Conservation (phyloP, 164 flowering plant species). For the Annona squamosa region DNA sequence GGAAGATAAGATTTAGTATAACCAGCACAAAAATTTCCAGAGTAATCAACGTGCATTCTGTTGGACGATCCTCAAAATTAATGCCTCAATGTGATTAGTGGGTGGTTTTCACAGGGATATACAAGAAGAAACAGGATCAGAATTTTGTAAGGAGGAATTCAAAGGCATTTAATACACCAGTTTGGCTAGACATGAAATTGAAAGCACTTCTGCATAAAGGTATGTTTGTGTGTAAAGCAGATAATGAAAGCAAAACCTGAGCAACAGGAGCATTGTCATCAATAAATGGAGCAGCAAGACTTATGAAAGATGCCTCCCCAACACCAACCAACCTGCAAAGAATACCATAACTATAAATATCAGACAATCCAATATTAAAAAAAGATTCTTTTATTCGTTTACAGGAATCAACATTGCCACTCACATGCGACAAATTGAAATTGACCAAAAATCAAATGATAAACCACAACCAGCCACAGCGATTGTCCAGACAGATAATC, state of each 20-base stretch:
- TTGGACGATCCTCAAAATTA: background rate
- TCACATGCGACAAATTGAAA: constrained; percentile 83
- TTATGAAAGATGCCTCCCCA: constrained; percentile 96
- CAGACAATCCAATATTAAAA: background rate
- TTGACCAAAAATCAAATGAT: constrained; percentile 82
- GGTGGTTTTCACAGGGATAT: background rate
- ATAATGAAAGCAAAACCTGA: constrained; percentile 38
- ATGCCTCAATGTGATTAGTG: background rate
- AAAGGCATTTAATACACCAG: background rate
- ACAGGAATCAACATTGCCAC: constrained; percentile 13
- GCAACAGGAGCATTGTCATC: constrained; percentile 90
- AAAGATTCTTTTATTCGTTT: background rate
- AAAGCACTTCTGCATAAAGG: background rate
- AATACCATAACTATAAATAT: background rate
- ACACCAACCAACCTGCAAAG: constrained; percentile 74
- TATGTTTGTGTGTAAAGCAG: background rate
- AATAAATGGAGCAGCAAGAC: constrained; percentile 97
- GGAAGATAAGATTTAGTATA: background rate
- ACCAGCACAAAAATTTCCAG: background rate
- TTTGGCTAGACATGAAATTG: background rate
- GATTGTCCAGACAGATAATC: constrained; percentile 90
- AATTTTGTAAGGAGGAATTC: background rate
- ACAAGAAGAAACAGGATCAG: background rate
- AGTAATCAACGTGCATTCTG: background rate
- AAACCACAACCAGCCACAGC: constrained; percentile 77